Percentiles rank a stretch among this genome's conserved stretches.
Conservation (phyloP, 331 rosid species). For the Cydonia oblonga region DNA sequence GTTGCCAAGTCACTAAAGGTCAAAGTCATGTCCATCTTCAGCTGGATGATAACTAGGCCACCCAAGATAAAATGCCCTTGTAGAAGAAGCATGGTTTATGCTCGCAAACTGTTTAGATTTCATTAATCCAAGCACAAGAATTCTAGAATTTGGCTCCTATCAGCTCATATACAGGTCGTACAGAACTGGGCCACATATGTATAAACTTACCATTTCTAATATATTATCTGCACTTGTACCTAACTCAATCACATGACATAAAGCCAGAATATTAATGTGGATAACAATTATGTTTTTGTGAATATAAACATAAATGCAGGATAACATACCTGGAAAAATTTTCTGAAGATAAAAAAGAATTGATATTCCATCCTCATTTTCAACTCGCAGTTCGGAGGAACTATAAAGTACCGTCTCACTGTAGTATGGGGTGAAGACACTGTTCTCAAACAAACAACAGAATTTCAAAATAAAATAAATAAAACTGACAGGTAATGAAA, state of each 20-base stretch:
- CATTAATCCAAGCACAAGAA: not conserved
- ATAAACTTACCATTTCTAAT: not conserved
- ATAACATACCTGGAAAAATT: slow-evolving; percentile 79
- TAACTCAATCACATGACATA: not conserved
- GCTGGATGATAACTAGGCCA: not conserved
- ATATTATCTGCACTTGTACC: not conserved
- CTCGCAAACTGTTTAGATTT: not conserved
- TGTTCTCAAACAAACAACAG: slow-evolving; percentile 28
- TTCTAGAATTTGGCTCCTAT: not conserved
- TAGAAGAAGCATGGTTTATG: not conserved
- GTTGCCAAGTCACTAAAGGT: not conserved
- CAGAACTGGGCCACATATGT: not conserved
- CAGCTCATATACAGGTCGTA: not conserved
- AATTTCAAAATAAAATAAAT: slow-evolving; percentile 6
- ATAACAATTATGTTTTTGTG: not conserved
- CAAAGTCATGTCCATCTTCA: not conserved
- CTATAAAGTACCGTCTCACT: slow-evolving; percentile 97
- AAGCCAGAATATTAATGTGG: not conserved
- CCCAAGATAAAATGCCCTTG: not conserved
- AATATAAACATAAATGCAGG: not conserved
- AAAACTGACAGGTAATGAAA: not conserved
- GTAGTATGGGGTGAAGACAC: slow-evolving; percentile 97
- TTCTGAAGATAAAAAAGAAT: slow-evolving; percentile 89
- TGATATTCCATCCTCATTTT: slow-evolving; percentile 95
- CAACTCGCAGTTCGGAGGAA: slow-evolving; percentile 64